Conservation (phyloP, 208 protist species). For the Acanthamoeba lenticulata region DNA sequence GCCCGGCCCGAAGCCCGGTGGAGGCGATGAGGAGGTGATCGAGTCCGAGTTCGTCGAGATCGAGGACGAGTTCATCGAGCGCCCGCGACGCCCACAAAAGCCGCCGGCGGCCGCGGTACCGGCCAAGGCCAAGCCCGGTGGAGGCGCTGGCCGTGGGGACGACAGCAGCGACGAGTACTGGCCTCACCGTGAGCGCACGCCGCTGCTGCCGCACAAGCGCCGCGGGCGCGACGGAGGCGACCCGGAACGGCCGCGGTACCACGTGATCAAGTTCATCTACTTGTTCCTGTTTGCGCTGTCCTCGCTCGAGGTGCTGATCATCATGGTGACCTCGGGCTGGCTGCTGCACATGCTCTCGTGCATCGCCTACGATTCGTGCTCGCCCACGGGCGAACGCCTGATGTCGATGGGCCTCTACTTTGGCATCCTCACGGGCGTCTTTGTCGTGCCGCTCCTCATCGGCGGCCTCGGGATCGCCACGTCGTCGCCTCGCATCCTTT, state of each 20-base stretch:
- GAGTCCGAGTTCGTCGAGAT: slow-evolving; percentile 37
- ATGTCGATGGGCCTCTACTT: background rate
- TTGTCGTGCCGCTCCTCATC: slow-evolving; percentile 3
- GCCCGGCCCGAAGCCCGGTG: background rate
- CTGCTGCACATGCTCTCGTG: slow-evolving; percentile 45
- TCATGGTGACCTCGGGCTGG: background rate
- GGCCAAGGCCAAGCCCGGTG: background rate
- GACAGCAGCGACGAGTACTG: background rate
- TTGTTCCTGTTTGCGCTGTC: background rate
- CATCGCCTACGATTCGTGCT: background rate
- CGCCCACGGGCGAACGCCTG: background rate
- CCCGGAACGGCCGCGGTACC: background rate
- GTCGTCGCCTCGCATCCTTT: slow-evolving; percentile 5
- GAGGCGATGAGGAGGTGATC: background rate
- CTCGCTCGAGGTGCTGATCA: background rate
- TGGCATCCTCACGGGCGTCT: background rate
- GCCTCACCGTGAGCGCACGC: background rate
- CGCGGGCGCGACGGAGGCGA: background rate
- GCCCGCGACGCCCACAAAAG: background rate
- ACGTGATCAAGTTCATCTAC: slow-evolving; percentile 29
- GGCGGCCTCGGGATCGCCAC: background rate
- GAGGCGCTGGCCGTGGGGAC: background rate
- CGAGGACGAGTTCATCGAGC: slow-evolving; percentile 28
- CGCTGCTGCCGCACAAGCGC: background rate
- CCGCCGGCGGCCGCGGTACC: background rate